Evolutionary conservation across 164 flowering plant genomes (phyloP), one percentile per base, ranked within the genome.

Genomic region (Brasenia schreberi): DNA sequence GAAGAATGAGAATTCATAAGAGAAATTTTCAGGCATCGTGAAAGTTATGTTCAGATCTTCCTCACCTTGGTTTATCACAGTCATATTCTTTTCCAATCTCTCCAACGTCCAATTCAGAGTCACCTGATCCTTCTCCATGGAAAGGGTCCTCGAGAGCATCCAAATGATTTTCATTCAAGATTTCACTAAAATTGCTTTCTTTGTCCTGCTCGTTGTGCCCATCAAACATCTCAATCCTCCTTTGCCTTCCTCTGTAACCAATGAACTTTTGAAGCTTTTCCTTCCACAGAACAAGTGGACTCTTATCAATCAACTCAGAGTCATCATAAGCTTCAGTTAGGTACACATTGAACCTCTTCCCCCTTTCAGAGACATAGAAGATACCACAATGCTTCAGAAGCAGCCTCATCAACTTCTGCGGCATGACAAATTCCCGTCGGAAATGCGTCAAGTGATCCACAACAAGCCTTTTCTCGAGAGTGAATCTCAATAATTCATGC

Each of bases 351-450:
- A 88, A 81, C 69, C 98, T 85, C 80, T 83, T 90, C 33, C 98
- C 98, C 73, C 97, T 85, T 80, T 90, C 97, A 14, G 97, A 90
- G 14, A 93, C 98, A 69, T 93, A 93, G 67, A 93, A 90, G 42
- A 93, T 87, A 17, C 97, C 96, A 73, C 82, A 81, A 78, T 90
- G 97, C 82, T 90, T 93, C 72, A 93, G 61, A 64, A 93, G 77
- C 67, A 93, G 77, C 74, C 96, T 84, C 96, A 93, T 90, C 70
- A 93, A 73, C 79, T 87, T 90, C 70, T 90, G 97, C 18, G 97
- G 96, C 92, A 93, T 87, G 19, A 83, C 82, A 61, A 90, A 76
- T 68, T 93, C 98, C 23, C 76, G 67, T 16, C 97, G 75, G 67
- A 86, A 90, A 68, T 93, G 98, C 0, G 97, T 89, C 16, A 93